A percentile compares a stretch with the other conserved stretches of the same genome.
Conservation (phyloP, 2,329 filamentous ascomycete genomes). For the Scedosporium minutisporum region DNA sequence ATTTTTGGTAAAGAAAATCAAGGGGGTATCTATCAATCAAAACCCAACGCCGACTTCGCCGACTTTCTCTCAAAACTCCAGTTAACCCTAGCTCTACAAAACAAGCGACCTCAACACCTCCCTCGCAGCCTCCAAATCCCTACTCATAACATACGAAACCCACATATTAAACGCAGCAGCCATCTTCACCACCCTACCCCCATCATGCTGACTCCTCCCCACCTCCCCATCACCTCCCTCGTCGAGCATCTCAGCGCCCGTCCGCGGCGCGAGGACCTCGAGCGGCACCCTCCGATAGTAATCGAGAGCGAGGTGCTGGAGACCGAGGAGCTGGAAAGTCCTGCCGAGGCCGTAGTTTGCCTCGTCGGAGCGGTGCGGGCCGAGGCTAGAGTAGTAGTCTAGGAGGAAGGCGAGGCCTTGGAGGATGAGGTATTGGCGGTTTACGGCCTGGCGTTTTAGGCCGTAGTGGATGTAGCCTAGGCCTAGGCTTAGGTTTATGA, state of each 20-base stretch:
- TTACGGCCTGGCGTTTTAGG: conserved; percentile 81
- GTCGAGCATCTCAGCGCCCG: background rate
- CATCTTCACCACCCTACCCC: conserved; percentile 2
- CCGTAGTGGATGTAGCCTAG: conserved; percentile 81
- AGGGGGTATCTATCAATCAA: background rate
- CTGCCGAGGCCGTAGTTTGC: conserved; percentile 4
- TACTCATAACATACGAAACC: conserved; percentile 6
- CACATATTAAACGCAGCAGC: conserved; percentile 5
- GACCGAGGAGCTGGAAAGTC: conserved; percentile 7
- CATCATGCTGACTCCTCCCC: background rate
- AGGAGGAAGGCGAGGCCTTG: conserved; percentile 78
- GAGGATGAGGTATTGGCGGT: conserved; percentile 76
- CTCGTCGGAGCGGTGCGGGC: conserved; percentile 11
- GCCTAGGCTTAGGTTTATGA: conserved; percentile 72
- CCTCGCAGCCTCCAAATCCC: conserved; percentile 4
- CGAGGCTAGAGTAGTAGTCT: conserved; percentile 53
- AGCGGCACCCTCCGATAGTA: background rate
- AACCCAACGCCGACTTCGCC: background rate
- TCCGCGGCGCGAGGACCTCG: background rate
- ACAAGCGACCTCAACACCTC: conserved; percentile 1
- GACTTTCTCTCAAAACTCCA: background rate
- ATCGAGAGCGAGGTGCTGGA: conserved; percentile 6
- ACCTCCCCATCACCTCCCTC: background rate
- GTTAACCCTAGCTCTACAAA: background rate
- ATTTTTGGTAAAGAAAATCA: background rate